Conservation (phyloP, 2,329 filamentous ascomycete genomes). For the Calonectria pseudoturangicola region DNA sequence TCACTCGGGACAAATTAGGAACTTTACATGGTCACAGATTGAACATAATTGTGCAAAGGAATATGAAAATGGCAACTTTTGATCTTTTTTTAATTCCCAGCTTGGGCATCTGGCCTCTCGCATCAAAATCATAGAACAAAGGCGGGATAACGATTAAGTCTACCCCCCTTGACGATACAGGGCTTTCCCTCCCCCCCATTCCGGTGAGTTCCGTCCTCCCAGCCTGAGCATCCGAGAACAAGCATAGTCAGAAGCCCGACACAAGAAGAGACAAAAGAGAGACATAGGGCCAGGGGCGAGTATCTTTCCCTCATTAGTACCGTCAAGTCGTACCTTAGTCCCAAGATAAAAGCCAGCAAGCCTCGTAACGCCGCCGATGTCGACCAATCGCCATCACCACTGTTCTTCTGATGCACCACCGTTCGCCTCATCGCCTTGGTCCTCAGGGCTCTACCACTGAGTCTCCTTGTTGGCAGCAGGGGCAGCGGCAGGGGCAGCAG, state of each 20-base stretch:
- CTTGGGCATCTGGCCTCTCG: constrained; percentile 54
- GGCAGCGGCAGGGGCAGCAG: constrained; percentile 64
- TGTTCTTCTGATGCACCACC: constrained; percentile 36
- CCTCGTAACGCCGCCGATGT: constrained; percentile 54
- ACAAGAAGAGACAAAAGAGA: constrained; percentile 47
- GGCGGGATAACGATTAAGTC: constrained; percentile 91
- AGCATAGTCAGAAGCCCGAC: constrained; percentile 44
- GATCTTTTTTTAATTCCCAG: constrained; percentile 47
- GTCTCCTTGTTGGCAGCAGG: constrained; percentile 68
- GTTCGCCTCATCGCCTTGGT: constrained; percentile 34
- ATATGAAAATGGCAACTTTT: constrained; percentile 45
- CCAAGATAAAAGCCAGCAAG: constrained; percentile 54
- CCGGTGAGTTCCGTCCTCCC: constrained; percentile 37
- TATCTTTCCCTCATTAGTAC: constrained; percentile 99
- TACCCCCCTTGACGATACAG: constrained; percentile 91
- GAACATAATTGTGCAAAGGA: not conserved
- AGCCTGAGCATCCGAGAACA: constrained; percentile 41
- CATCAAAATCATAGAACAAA: constrained; percentile 55
- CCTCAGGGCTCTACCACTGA: constrained; percentile 68
- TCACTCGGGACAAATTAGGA: not conserved
- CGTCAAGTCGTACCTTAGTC: constrained; percentile 74
- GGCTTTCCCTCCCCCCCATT: constrained; percentile 90
- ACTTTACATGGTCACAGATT: not conserved
- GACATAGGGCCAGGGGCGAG: constrained; percentile 68
- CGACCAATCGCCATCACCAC: constrained; percentile 50